Evolutionary conservation across 1,284 basidiomycete genomes (phyloP), one percentile per base, ranked within the genome.

Genomic region (Pascua guehoae): DNA sequence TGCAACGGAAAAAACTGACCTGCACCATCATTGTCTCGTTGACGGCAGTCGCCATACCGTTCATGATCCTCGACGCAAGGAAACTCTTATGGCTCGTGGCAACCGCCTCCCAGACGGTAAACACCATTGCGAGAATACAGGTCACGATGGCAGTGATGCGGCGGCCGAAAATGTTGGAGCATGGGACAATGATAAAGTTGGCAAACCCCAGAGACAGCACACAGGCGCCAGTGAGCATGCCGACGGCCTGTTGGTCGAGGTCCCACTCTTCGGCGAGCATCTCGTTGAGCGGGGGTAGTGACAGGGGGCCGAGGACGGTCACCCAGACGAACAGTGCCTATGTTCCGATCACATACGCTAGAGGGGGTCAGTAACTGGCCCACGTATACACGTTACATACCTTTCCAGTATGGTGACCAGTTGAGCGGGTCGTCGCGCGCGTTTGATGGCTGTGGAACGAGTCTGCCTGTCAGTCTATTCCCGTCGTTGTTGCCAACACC

Each of bases 101-200:
- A 8, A 43, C 10, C 0, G 48, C 59, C 46, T 54, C 54, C 59
- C 59, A 61, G 41, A 61, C 49, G 10, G 55, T 46, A n/a, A 56
- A 46, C 12, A 16, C 51, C 44, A 57, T 49, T 36, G 47, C 41
- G 24, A 61, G 32, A 7, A 54, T 12, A 11, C 47, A 45, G 3
- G 41, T 44, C 10, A 52, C 49, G 11, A 61, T 12, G 12, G 49
- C 18, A 1, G 59, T 61, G 24, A 37, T 42, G 14, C 59, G 59
- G 1, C 59, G 55, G 12, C 59, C 59, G 37, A 61, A 61, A 36
- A 61, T 61, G 55, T 61, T 61, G 40, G 44, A 54, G 46, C 51
- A 57, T 11, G 59, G 59, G 10, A 61, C 52, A 52, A 61, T 57
- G 49, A 57, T 51, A 16, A 61, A 57, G 55, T 61, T 61, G 48